Evolutionary conservation across 257 asterid genomes (phyloP), one percentile per base, ranked within the genome.

Genomic region (Fraxinus pennsylvanica): DNA sequence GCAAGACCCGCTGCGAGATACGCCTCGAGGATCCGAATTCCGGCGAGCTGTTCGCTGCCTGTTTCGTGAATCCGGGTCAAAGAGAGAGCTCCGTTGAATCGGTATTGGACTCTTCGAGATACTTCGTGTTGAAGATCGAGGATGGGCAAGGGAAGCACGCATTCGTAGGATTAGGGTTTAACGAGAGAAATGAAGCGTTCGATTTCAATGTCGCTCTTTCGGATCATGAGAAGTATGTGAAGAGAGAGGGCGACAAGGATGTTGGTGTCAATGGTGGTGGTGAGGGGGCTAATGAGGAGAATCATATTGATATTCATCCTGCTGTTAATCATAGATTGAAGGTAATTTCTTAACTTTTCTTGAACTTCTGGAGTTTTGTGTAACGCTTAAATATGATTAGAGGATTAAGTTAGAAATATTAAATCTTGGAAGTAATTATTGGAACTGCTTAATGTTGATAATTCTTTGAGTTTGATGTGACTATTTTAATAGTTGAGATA

Each of bases 31-130:
- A 94, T 82, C 97, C 97, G 15, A 90, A 85, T 59, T 89, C 97
- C 79, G 97, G 94, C 1, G 97, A 94, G 75, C 92, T 94, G 1
- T 94, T 94, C 82, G 99, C 99, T 36, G 99, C 99, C 71, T 94
- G 99, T 80, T 94, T 89, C 71, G 88, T 94, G 21, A 81, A 73
- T 33, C 97, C 97, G 27, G 98, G 98, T 9, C 97, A 92, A 89
- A 83, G 97, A 30, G 99, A 92, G 82, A 85, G 77, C 70, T 90
- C 97, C 33, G 99, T 94, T 67, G 99, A 94, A 79, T 85, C 99
- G 36, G 97, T 90, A 47, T 81, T 94, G 69, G 99, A 94, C 72
- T 94, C 97, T 25, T 91, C 96, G 5, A 89, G 99, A 80, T 94
- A 94, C 81, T 94, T 94, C 78, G 99, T 94, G 75, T 72, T 94